Evolutionary conservation across 1,284 basidiomycete species (phyloP), one percentile per base, ranked within the genome.

Genomic region (Cerioporus squamosus): DNA sequence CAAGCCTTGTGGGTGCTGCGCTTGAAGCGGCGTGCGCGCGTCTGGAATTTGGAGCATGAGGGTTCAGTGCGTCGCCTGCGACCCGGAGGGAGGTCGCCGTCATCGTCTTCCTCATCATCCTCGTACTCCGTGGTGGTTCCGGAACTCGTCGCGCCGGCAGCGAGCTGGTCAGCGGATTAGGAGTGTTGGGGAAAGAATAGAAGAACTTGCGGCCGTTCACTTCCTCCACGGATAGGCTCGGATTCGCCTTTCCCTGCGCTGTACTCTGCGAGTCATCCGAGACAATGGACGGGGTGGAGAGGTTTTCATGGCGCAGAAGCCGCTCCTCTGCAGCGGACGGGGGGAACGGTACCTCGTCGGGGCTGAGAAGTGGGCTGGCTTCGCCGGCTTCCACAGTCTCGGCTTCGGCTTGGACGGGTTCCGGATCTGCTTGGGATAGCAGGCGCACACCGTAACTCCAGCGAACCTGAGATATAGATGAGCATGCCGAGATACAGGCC

Each of bases 391-490:
- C 47, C 5, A 45, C 62, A 2, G 39, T 48, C 3, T 60, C 58
- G 20, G 67, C 45, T 36, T 63, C 59, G 5, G 15, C 8, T 17
- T 53, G 36, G 0, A 60, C 51, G 14, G 62, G 43, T n/a, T 74
- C 70, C 9, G 82, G 80, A 53, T 95, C 91, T 1, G 90, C 88
- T 59, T 83, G 82, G 0, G 91, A 84, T 8, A 96, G 81, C 0
- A 95, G 80, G 54, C 82, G 83, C 14, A 97, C 88, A 14, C 94
- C 94, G 68, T 89, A 94, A 56, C 91, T 93, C 90, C 94, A 96
- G 22, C 94, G 88, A n/a, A 96, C 75, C 91, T 93, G 50, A 14
- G 45, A 33, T 26, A 47, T 44, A 44, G 23, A 15, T 24, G 18
- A 10, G 31, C 18, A 17, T 10, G 33, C 14, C 12, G n/a, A 4